Conservation (phyloP, 306 rosid species). For the Corylus avellana region DNA sequence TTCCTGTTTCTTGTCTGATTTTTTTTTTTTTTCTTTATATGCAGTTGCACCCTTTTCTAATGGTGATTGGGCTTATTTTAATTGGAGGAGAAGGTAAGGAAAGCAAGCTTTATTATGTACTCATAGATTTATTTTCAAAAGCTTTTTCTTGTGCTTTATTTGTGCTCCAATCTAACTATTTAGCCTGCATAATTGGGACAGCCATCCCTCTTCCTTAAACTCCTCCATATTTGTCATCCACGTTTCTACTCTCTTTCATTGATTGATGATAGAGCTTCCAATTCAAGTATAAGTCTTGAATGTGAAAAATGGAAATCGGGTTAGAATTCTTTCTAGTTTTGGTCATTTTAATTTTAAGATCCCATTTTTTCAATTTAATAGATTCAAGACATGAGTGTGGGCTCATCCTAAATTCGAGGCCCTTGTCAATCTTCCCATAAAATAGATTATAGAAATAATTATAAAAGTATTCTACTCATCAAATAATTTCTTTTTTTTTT, state of each 20-base stretch:
- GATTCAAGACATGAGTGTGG: no score
- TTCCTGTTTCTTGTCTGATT: not conserved
- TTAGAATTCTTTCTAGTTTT: no score
- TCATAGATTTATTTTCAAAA: not conserved
- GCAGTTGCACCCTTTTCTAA: constrained; percentile 69
- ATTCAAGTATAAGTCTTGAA: not conserved
- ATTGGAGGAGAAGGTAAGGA: constrained; percentile 73
- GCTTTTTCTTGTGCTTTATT: no score
- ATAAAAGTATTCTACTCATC: no score
- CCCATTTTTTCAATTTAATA: no score
- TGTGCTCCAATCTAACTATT: no score
- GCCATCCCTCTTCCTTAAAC: not conserved
- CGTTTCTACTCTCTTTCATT: not conserved
- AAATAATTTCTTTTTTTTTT: no score
- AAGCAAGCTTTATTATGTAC: not conserved
- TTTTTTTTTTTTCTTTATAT: not conserved
- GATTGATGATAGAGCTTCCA: not conserved
- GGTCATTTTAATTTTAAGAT: no score
- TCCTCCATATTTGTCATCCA: not conserved
- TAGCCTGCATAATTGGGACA: not conserved
- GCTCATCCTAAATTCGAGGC: no score
- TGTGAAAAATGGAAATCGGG: no score
- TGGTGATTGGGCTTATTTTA: constrained; percentile 62
- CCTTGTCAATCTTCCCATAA: no score
- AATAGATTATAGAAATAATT: no score